Percentiles rank a stretch among this genome's conserved stretches.
These are phyloP conservation scores for Agaricus blazei DNA, from an alignment of 768 basidiomycete genomes.

Conservation along the genomic window DNA sequence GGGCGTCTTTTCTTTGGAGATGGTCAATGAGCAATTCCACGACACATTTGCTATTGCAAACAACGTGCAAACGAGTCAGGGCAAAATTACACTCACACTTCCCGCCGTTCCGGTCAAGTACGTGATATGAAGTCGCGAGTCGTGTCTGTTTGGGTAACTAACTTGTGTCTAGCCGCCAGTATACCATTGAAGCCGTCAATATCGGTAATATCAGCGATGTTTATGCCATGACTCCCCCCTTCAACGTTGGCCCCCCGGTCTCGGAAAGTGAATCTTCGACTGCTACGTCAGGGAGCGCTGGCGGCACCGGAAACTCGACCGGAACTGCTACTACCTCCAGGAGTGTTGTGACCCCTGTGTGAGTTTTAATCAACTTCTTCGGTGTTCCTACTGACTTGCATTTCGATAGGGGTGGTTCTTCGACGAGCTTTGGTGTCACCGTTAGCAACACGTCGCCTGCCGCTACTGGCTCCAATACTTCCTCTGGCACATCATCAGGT, in stretches of 20 bases:
- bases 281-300: background rate
- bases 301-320: background rate
- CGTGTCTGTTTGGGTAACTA: background rate
- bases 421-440: slow-evolving; percentile 13
- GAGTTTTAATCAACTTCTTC: background rate
- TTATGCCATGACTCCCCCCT: slow-evolving; percentile 32
- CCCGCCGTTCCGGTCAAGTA: slow-evolving; percentile 46
- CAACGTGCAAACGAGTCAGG: slow-evolving; percentile 37
- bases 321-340: background rate
- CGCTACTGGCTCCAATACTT: slow-evolving; percentile 3
- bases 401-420: background rate
- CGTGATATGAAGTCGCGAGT: slow-evolving; percentile 13
- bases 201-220: slow-evolving; percentile 40
- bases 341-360: slow-evolving; percentile 8
- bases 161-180: slow-evolving; percentile 17
- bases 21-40: slow-evolving; percentile 42
- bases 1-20: slow-evolving; percentile 37
- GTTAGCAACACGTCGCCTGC: slow-evolving; percentile 13
- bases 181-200: slow-evolving; percentile 43
- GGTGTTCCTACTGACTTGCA: too few relatives aligned
- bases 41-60: slow-evolving; percentile 49
- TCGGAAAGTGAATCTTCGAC: background rate
- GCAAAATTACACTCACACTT: slow-evolving; percentile 31
- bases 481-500: background rate
- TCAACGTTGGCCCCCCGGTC: slow-evolving; percentile 31